Conservation (phyloP, 768 basidiomycete genomes). For the Boletus tomentosulus region DNA sequence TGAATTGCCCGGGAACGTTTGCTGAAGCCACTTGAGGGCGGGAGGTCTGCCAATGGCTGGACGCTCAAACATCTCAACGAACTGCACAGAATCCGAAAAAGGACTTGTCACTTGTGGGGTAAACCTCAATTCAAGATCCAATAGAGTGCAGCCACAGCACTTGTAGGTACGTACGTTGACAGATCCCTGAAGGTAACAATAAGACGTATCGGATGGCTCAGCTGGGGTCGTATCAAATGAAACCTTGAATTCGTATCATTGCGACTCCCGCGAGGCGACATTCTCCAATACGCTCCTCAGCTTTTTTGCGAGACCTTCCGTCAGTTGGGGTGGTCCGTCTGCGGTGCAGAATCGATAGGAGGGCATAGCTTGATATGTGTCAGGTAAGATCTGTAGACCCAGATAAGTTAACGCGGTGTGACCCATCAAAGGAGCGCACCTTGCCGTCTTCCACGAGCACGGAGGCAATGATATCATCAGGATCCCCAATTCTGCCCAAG, state of each 20-base stretch:
- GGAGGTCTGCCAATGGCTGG: no score
- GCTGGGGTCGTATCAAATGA: neutral
- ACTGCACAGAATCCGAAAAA: no score
- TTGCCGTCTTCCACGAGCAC: conserved; percentile 69
- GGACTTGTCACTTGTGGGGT: neutral
- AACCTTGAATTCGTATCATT: neutral
- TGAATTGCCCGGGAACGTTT: no score
- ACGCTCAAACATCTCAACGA: no score
- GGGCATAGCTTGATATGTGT: conserved; percentile 83
- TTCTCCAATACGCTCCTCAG: conserved; percentile 40
- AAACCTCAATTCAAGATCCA: neutral
- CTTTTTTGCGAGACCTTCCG: conserved; percentile 56
- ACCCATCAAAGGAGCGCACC: conserved; percentile 32
- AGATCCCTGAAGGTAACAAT: neutral
- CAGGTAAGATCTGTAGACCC: conserved; percentile 48
- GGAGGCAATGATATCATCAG: conserved; percentile 78
- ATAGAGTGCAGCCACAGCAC: neutral
- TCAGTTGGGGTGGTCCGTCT: conserved; percentile 67
- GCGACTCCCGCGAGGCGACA: conserved; percentile 30
- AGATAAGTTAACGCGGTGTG: neutral
- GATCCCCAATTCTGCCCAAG: conserved; percentile 71
- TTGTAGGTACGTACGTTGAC: neutral
- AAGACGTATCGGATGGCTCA: neutral
- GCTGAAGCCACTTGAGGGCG: no score
- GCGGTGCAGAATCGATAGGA: conserved; percentile 76